These are phyloP conservation scores for Mycosphaerella arachidis DNA, from an alignment of 2,329 filamentous ascomycete genomes.

Conservation along the genomic window DNA sequence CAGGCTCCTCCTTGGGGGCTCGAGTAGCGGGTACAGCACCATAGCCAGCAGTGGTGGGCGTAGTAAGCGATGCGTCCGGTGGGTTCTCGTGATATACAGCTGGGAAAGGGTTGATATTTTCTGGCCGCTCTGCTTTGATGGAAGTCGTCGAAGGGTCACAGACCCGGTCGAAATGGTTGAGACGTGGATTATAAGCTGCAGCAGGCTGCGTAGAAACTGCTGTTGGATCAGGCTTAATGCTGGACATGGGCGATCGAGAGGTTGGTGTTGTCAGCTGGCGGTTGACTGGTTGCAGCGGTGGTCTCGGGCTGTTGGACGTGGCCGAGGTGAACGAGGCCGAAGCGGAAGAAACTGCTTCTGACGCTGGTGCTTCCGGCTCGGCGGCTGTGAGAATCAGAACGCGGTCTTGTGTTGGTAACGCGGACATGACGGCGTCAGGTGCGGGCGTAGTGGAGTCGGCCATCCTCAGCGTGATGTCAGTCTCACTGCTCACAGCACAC, in stretches of 20 bases:
- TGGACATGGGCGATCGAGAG: neutral
- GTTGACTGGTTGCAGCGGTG: slow-evolving; percentile 17
- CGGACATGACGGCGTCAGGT: neutral
- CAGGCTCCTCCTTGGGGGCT: neutral
- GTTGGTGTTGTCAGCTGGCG: slow-evolving; percentile 9
- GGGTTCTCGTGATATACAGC: neutral
- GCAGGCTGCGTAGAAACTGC: neutral
- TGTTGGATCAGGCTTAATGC: neutral
- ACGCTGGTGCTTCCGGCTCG: neutral
- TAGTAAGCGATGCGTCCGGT: neutral
- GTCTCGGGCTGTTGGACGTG: slow-evolving; percentile 2
- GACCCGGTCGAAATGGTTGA: neutral
- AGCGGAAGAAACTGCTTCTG: neutral
- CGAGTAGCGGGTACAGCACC: neutral
- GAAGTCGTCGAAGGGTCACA: neutral
- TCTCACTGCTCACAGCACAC: neutral
- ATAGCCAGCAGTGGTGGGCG: neutral
- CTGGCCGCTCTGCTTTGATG: neutral
- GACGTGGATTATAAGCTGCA: neutral
- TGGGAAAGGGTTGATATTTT: neutral
- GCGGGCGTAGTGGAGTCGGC: neutral
- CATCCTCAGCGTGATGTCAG: neutral
- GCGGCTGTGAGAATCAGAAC: neutral
- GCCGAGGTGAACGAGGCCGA: neutral
- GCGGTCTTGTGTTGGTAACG: neutral